Conservation (phyloP, 129 eudicot genomes). For the Pseudognaphalium luteoalbum region DNA sequence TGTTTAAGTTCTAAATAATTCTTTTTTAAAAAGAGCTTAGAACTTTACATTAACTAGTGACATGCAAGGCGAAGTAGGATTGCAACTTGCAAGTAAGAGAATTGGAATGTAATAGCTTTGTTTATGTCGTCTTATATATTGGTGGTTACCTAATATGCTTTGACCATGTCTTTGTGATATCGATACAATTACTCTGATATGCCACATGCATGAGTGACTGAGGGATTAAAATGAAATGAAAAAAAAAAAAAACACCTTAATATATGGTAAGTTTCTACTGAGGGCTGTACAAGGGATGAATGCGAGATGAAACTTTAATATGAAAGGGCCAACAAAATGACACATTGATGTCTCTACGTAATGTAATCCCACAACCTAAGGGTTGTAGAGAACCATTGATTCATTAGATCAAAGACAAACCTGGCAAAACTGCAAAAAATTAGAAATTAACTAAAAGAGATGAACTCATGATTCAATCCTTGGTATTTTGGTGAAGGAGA, state of each 20-base stretch:
- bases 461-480: neutral
- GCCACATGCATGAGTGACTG: neutral
- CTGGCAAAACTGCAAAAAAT: neutral
- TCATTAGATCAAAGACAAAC: neutral
- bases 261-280: neutral
- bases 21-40: neutral
- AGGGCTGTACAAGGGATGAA: neutral
- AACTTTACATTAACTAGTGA: conserved; percentile 8
- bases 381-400: conserved; percentile 8
- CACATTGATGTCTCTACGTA: conserved; percentile 3
- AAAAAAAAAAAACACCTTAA: neutral
- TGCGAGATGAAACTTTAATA: neutral
- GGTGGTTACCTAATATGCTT: neutral
- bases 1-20: neutral
- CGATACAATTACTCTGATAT: neutral
- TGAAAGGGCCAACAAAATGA: neutral
- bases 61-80: neutral
- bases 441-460: neutral
- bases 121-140: neutral
- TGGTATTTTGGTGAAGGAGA: conserved; percentile 9
- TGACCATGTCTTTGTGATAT: neutral
- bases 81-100: neutral
- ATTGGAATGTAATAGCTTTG: neutral
- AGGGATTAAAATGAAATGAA: neutral
- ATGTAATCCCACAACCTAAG: neutral